phyloP scores from a whole-genome alignment of 768 basidiomycete species.

The Rhizopogon vulgaris region DNA sequence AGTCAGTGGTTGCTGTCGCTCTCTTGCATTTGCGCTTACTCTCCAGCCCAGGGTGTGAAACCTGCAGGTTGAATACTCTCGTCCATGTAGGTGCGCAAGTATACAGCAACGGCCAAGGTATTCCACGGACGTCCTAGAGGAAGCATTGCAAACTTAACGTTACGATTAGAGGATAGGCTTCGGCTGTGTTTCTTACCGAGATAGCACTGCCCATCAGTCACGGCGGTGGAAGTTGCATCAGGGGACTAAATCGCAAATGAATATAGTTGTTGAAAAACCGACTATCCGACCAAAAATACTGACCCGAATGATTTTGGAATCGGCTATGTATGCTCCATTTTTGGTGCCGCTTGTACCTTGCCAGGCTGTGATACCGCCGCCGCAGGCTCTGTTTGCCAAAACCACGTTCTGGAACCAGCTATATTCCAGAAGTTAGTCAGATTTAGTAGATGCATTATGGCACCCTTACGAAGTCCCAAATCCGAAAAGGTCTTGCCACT shows the following conservation, averaged over 20 bases:
- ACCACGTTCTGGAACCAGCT: slow-evolving; percentile 58
- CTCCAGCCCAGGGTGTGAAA: slow-evolving; percentile 42
- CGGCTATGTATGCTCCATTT: slow-evolving; percentile 48
- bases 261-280: background rate
- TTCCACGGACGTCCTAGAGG: slow-evolving; percentile 52
- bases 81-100: slow-evolving; percentile 52
- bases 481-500: slow-evolving; percentile 44
- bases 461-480: slow-evolving; percentile 50
- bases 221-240: slow-evolving; percentile 46
- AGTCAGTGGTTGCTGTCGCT: no score
- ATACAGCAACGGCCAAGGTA: slow-evolving; percentile 48
- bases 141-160: background rate
- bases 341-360: slow-evolving; percentile 41
- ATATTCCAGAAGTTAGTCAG: background rate
- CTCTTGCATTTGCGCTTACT: background rate
- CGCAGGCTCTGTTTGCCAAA: slow-evolving; percentile 60
- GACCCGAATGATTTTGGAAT: slow-evolving; percentile 53
- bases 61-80: slow-evolving; percentile 44
- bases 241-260: slow-evolving; percentile 37
- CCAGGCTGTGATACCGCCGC: slow-evolving; percentile 64
- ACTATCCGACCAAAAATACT: slow-evolving; percentile 7
- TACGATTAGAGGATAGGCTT: background rate
- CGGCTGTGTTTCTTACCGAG: slow-evolving; percentile 33
- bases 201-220: slow-evolving; percentile 41
- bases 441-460: background rate